These are phyloP conservation scores for Blastomyces emzantsi DNA, from an alignment of 2,329 filamentous ascomycete genomes.

Conservation along the genomic window DNA sequence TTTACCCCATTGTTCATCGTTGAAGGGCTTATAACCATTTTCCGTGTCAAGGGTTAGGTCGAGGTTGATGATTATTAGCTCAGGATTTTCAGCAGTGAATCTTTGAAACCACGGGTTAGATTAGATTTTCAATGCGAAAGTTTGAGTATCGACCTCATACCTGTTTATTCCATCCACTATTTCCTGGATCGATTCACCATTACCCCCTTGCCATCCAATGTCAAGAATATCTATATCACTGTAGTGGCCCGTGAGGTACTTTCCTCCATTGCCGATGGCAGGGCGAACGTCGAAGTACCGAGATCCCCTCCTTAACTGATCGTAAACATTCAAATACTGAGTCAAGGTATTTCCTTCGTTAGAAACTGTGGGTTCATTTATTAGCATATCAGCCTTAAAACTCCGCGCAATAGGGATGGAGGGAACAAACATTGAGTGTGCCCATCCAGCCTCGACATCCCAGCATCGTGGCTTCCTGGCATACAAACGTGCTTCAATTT, in stretches of 20 bases:
- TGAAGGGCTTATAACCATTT: slow-evolving; percentile 31
- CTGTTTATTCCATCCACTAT: slow-evolving; percentile 7
- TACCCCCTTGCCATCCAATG: slow-evolving; percentile 8
- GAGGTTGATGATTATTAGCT: slow-evolving; percentile 42
- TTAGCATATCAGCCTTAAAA: not conserved
- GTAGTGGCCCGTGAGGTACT: slow-evolving; percentile 39
- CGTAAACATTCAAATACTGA: slow-evolving; percentile 38
- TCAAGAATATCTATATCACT: slow-evolving; percentile 2
- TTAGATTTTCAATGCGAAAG: too few species aligned
- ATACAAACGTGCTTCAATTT: slow-evolving; percentile 40
- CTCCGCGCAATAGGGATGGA: not conserved
- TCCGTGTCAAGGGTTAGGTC: slow-evolving; percentile 39
- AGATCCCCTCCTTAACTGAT: slow-evolving; percentile 40
- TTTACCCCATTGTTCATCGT: slow-evolving; percentile 33
- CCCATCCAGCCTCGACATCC: slow-evolving; percentile 37
- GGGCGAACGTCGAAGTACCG: slow-evolving; percentile 44
- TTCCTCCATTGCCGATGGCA: slow-evolving; percentile 27
- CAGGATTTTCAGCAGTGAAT: slow-evolving; percentile 38
- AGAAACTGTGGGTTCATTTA: slow-evolving; percentile 21
- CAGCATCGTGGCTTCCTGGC: slow-evolving; percentile 43
- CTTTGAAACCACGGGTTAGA: slow-evolving; percentile 28
- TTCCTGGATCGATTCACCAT: slow-evolving; percentile 5
- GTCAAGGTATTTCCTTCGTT: slow-evolving; percentile 36
- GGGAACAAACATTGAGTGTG: slow-evolving; percentile 20
- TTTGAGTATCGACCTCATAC: not conserved